Evolutionary conservation across 73 alveolate genomes (phyloP).

Genomic region (Uronychia binucleata): DNA sequence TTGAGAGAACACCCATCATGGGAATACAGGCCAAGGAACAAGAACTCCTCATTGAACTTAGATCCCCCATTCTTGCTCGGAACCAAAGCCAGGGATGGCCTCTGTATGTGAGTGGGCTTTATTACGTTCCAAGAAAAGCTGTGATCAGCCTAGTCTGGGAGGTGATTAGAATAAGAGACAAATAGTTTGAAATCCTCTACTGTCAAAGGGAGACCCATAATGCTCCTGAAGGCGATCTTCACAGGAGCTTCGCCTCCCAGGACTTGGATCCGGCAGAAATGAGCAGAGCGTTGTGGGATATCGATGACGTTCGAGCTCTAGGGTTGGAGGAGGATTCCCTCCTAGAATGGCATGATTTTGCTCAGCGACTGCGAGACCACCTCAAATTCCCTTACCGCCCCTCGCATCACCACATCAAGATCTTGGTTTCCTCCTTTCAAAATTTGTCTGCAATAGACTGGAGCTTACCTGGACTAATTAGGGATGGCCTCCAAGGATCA

Average conservation of each 20-base stretch:
- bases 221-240: neutral
- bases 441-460: too few relatives aligned
- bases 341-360: neutral
- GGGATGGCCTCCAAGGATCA: too few relatives aligned
- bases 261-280: neutral
- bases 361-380: neutral
- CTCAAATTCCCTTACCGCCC: neutral
- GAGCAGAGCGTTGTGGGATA: neutral
- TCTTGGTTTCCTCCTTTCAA: too few relatives aligned
- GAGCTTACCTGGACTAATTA: too few relatives aligned
- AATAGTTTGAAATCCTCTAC: neutral
- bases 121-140: neutral
- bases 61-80: neutral
- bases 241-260: neutral
- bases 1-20: neutral
- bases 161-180: neutral
- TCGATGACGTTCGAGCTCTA: neutral
- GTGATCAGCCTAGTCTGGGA: neutral
- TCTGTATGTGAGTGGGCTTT: too few relatives aligned
- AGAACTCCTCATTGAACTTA: neutral
- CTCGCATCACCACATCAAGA: neutral
- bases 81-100: neutral
- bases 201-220: neutral
- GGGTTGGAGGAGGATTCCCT: neutral
- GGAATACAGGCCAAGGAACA: neutral